Conservation (phyloP, 805 yeast genomes). For the Phaffomyces antillensis region DNA sequence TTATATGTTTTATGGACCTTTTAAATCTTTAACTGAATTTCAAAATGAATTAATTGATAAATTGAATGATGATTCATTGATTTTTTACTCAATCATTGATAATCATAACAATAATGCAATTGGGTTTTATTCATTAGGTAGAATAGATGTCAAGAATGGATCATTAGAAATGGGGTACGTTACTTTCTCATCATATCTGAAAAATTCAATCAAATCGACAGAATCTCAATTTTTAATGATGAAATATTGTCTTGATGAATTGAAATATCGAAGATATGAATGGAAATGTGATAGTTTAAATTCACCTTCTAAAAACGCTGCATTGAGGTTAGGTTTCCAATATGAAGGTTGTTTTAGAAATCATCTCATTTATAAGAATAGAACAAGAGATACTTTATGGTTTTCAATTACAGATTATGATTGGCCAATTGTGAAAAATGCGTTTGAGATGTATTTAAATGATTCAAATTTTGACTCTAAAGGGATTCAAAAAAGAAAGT, state of each 20-base stretch:
- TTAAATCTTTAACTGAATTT: not conserved
- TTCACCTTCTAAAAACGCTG: constrained; percentile 2
- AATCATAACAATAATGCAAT: not conserved
- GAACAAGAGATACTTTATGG: constrained; percentile 6
- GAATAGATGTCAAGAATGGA: constrained; percentile 1
- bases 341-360: constrained; percentile 1
- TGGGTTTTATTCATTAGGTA: constrained; percentile 1
- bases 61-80: not conserved
- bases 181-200: not conserved
- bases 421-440: too few relatives aligned
- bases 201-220: not conserved
- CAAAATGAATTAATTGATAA: not conserved
- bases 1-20: constrained; percentile 1
- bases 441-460: too few relatives aligned
- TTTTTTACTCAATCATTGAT: constrained; percentile 1
- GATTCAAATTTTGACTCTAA: too few relatives aligned
- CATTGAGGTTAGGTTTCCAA: constrained; percentile 3
- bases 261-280: constrained; percentile 5
- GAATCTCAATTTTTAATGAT: constrained; percentile 4
- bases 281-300: constrained; percentile 6
- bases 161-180: constrained; percentile 4
- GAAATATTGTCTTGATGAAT: constrained; percentile 1
- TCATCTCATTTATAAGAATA: not conserved
- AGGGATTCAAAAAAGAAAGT: too few relatives aligned
- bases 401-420: not conserved